Evolutionary conservation across 1,139 yeast species (phyloP), one percentile per base, ranked within the genome.

Genomic region (Kluyveromyces marxianus): DNA sequence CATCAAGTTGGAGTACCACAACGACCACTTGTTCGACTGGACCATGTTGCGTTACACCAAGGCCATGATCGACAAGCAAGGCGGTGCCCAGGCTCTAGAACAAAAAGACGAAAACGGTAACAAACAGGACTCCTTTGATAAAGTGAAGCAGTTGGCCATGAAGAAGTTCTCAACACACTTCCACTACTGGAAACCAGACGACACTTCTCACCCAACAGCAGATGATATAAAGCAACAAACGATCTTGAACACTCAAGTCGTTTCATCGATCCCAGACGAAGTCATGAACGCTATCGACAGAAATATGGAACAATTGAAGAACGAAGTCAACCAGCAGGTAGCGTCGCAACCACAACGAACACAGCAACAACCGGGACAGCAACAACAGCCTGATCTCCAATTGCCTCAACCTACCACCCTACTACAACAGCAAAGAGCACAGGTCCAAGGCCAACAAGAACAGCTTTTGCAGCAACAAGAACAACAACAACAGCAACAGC

Each of bases 11-110:
- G 88, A 88, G 52, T 92, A 88, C 67, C 81, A 86, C 57, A 92
- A 90, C 66, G 98, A 92, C 68, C 92, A 89, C 67, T 82, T 92
- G 26, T 92, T 89, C 69, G 98, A 92, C 68, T 92, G 98, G 98
- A 90, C 97, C 32, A 79, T 90, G 61, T 83, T 86, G 82, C 87
- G 70, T 83, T 83, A 69, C 78, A 83, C 69, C 79, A 82, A 67
- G 74, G 81, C 55, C 62, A 71, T 63, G 62, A 57, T 61, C 8
- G 63, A 65, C 48, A 63, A 61, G 46, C 67, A 60, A 41, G 58
- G 54, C 39, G 61, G 56, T 24, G 34, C 36, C 24, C 57, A 48
- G 42, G 62, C 56, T 46, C 38, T 40, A 50, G 44, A 48, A 42
- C 47, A 44, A 41, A 42, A 44, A 29, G 41, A 45, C 39, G 48